Percentiles rank a stretch among this genome's conserved stretches.
These are phyloP conservation scores for Viola odorata DNA, from an alignment of 345 rosid genomes.

Conservation along the genomic window DNA sequence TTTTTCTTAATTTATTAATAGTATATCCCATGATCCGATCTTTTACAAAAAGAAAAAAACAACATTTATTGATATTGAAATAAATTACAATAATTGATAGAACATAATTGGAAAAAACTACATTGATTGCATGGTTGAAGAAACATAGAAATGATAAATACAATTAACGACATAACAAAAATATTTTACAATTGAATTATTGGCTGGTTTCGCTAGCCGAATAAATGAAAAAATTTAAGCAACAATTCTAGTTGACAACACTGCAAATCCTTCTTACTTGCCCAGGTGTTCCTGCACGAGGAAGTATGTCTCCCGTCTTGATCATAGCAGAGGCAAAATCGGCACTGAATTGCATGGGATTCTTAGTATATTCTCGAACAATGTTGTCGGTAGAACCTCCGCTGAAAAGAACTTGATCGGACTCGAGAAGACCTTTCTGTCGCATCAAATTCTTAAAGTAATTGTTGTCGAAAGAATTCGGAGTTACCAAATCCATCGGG, in stretches of 20 bases:
- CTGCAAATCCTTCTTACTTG: slow-evolving; percentile 33
- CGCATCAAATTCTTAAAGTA: slow-evolving; percentile 16
- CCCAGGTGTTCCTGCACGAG: slow-evolving; percentile 36
- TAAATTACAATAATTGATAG: no score
- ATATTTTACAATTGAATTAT: no score
- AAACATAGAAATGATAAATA: no score
- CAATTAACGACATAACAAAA: no score
- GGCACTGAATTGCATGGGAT: slow-evolving; percentile 6
- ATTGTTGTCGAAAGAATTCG: slow-evolving; percentile 15
- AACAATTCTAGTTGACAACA: slow-evolving; percentile 22
- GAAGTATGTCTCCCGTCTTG: slow-evolving; percentile 41
- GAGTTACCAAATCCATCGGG: slow-evolving; percentile 16
- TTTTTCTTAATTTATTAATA: no score
- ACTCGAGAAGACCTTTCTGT: slow-evolving; percentile 14
- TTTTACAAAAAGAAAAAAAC: no score
- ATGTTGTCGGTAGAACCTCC: slow-evolving; percentile 19
- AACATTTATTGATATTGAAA: no score
- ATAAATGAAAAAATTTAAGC: no score
- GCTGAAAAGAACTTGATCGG: slow-evolving; percentile 18
- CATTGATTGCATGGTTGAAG: no score
- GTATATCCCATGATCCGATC: no score
- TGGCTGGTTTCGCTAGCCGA: no score
- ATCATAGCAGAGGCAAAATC: slow-evolving; percentile 44
- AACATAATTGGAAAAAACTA: no score
- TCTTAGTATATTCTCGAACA: slow-evolving; percentile 10